phyloP scores from a whole-genome alignment of 2,329 filamentous ascomycete genomes.

The Cyphellophora europaea region DNA sequence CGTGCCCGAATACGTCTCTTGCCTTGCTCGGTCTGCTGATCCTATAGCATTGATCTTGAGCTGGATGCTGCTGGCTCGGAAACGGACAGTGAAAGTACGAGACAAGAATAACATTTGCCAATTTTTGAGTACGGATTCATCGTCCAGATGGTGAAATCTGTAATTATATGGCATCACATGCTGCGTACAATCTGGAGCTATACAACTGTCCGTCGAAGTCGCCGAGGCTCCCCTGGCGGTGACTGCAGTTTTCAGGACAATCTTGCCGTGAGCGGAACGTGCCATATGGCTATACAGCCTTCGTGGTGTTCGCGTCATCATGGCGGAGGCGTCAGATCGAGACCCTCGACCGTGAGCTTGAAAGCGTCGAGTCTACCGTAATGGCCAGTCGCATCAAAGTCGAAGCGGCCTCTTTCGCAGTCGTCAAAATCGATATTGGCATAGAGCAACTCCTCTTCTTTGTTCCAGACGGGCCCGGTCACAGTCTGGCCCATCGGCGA shows the following conservation, averaged over 20 bases:
- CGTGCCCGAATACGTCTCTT: conserved; percentile 41
- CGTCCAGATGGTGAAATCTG: conserved; percentile 10
- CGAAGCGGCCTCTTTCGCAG: conserved; percentile 69
- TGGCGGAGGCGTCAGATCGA: conserved; percentile 52
- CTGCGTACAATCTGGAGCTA: too few relatives aligned
- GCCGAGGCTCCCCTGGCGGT: too few relatives aligned
- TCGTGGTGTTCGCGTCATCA: conserved; percentile 16
- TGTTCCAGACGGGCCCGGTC: conserved; percentile 73
- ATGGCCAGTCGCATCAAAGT: conserved; percentile 75
- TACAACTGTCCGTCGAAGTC: too few relatives aligned
- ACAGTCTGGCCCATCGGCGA: conserved; percentile 71
- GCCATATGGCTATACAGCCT: neutral
- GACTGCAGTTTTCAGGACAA: too few relatives aligned
- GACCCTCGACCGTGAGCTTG: conserved; percentile 48
- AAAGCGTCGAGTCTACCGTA: conserved; percentile 69
- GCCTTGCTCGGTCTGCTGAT: conserved; percentile 39
- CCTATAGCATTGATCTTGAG: conserved; percentile 27
- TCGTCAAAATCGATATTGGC: conserved; percentile 80
- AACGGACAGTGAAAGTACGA: conserved; percentile 31
- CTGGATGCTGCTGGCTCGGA: conserved; percentile 24
- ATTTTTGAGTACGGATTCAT: conserved; percentile 44
- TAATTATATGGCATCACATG: neutral
- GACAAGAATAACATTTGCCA: conserved; percentile 37
- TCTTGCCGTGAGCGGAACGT: neutral
- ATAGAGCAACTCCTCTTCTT: conserved; percentile 56